Evolutionary conservation across 2,329 filamentous ascomycete species (phyloP), one percentile per base, ranked within the genome.

Genomic region (Ascochyta pisi): DNA sequence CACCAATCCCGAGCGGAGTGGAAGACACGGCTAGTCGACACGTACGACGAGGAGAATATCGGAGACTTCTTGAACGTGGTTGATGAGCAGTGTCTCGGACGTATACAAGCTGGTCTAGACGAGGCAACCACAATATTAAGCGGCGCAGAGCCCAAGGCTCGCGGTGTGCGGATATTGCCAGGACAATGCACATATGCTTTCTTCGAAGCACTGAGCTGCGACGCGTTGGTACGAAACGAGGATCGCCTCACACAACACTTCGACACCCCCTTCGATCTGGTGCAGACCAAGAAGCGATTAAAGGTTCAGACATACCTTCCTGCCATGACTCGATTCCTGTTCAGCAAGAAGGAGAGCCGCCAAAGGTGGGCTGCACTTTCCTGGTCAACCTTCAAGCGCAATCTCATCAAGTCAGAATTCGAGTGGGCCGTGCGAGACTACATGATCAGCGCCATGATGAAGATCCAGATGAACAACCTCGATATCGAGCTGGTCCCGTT

Each of bases 131-230:
- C 70, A 46, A 70, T 77, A 47, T 69, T 82, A 34, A 63, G 71
- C 55, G 74, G 75, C 12, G 73, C 82, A 7, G 79, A 84, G 2
- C 78, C 81, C 3, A 77, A 82, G 39, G 68, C 82, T 54, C 81
- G 85, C 35, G 79, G 77, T 22, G 78, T 85, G 33, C 73, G 75
- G 48, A 74, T 80, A 24, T 73, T 87, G 24, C 81, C 84, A 26
- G 78, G 83, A 1, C 79, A 84, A 26, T 86, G 91, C 6, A 84
- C 96, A 46, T 84, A 95, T 55, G 89, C 91, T 10, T 85, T 98
- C 27, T 96, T 96, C 67, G 94, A 98, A 73, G 89, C 90, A 0
- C 79, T 98, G 47, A 96, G 92, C 73, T 96, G 90, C 73, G 86
- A 92, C 63, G 83, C 89, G 0, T 92, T 96, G 70, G 81, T 97